A percentile compares a stretch with the other conserved stretches of the same genome.
Conservation (phyloP, 2,329 filamentous ascomycete genomes). For the Fusarium burgessii region DNA sequence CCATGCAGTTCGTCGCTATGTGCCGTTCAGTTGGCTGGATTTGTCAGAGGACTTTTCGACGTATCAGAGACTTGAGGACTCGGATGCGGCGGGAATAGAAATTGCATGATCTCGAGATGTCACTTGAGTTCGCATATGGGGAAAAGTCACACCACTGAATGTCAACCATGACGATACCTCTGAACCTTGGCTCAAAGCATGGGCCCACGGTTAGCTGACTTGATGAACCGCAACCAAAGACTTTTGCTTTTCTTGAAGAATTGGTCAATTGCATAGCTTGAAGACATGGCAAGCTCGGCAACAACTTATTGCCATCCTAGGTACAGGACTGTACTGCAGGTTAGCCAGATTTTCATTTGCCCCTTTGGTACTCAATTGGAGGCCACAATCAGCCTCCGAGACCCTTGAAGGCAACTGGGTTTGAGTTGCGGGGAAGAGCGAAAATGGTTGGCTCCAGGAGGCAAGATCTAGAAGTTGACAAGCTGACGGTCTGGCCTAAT, state of each 20-base stretch:
- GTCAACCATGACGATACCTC: constrained; percentile 16
- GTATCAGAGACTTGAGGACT: constrained; percentile 16
- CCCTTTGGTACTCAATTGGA: neutral
- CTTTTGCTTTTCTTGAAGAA: neutral
- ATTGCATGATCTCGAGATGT: constrained; percentile 38
- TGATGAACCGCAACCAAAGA: neutral
- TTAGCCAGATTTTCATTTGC: constrained; percentile 2
- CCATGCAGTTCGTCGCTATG: constrained; percentile 21
- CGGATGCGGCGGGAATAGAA: constrained; percentile 19
- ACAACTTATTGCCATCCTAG: constrained; percentile 14
- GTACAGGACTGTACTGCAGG: neutral
- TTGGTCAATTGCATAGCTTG: constrained; percentile 1
- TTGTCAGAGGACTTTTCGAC: constrained; percentile 7
- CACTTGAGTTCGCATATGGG: constrained; percentile 10
- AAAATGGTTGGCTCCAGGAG: constrained; percentile 6
- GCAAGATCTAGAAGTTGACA: constrained; percentile 20
- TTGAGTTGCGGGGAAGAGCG: constrained; percentile 26
- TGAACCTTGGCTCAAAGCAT: constrained; percentile 11
- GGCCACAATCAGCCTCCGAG: constrained; percentile 16
- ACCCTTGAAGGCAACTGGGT: constrained; percentile 38
- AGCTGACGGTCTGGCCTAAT: constrained; percentile 27
- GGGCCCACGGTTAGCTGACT: constrained; percentile 27
- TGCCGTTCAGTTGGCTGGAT: neutral
- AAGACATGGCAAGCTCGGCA: neutral
- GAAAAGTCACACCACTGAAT: constrained; percentile 35